These are phyloP conservation scores for Cercospora janseana DNA, from an alignment of 2,329 filamentous ascomycete genomes.

Conservation along the genomic window DNA sequence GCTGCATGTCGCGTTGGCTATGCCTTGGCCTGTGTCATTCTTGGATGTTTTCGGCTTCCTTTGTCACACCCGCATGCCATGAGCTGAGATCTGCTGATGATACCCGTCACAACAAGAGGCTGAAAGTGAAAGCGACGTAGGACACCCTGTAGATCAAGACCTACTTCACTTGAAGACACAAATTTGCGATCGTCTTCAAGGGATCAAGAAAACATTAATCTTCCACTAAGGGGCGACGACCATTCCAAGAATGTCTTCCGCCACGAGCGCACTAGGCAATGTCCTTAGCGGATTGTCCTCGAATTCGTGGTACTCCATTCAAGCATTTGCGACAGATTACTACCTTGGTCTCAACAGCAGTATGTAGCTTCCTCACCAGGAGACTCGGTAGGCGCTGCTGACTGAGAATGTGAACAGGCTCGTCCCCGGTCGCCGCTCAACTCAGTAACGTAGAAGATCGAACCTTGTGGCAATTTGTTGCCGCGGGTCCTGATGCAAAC, in stretches of 20 bases:
- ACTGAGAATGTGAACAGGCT: neutral
- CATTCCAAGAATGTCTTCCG: neutral
- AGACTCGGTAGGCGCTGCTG: neutral
- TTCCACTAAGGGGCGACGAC: neutral
- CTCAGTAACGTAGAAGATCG: slow-evolving; percentile 12
- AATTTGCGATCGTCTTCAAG: no score
- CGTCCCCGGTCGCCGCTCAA: slow-evolving; percentile 1
- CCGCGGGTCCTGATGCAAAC: slow-evolving; percentile 8
- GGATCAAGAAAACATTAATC: no score
- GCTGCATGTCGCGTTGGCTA: neutral
- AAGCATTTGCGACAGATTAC: slow-evolving; percentile 16
- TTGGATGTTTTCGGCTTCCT: neutral
- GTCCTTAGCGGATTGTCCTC: slow-evolving; percentile 3
- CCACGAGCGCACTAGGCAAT: slow-evolving; percentile 3
- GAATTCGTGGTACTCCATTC: slow-evolving; percentile 16
- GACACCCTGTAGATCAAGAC: no score
- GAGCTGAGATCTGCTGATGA: neutral
- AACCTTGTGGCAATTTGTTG: slow-evolving; percentile 16
- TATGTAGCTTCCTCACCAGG: neutral
- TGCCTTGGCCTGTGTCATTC: slow-evolving; percentile 13
- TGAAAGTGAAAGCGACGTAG: no score
- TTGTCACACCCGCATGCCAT: slow-evolving; percentile 3
- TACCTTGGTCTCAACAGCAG: slow-evolving; percentile 14
- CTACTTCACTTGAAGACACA: no score
- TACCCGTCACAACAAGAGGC: no score